These are phyloP conservation scores for Arthrobotrys sinensis DNA, from an alignment of 2,329 filamentous ascomycete genomes.

Conservation along the genomic window DNA sequence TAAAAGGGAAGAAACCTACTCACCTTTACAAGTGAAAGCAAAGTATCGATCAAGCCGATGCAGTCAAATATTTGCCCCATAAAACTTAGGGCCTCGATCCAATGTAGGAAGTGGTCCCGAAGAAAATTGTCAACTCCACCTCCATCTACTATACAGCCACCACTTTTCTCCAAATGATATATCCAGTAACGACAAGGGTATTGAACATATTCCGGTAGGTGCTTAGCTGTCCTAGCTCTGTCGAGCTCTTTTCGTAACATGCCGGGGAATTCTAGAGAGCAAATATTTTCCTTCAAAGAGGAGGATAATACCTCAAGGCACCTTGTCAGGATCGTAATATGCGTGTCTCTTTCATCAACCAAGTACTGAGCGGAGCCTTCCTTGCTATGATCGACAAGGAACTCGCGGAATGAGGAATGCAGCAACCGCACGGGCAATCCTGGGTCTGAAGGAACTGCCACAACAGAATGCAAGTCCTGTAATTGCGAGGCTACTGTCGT, in stretches of 20 bases:
- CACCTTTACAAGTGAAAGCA: conserved; percentile 5
- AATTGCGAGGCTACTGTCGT: background rate
- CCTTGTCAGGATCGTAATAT: background rate
- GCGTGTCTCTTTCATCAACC: conserved; percentile 1
- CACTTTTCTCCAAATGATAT: conserved; percentile 65
- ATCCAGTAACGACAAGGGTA: conserved; percentile 67
- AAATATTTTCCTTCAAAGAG: conserved; percentile 65
- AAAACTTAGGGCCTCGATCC: conserved; percentile 67
- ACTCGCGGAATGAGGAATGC: conserved; percentile 33
- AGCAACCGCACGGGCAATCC: conserved; percentile 12
- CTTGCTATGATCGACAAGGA: background rate
- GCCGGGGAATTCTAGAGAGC: conserved; percentile 60
- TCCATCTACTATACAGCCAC: conserved; percentile 64
- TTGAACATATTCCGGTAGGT: conserved; percentile 66
- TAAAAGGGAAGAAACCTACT: background rate
- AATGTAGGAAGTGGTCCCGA: conserved; percentile 66
- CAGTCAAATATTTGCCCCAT: conserved; percentile 63
- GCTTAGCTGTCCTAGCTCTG: conserved; percentile 60
- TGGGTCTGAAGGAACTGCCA: background rate
- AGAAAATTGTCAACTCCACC: conserved; percentile 65
- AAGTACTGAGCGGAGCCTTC: background rate
- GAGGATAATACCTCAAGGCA: background rate
- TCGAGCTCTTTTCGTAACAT: conserved; percentile 59
- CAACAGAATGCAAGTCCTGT: conserved; percentile 9
- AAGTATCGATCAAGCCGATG: conserved; percentile 47